Evolutionary conservation across 116 monocot genomes (phyloP), one percentile per base, ranked within the genome.

Genomic region (Dioscorea cayenensis): DNA sequence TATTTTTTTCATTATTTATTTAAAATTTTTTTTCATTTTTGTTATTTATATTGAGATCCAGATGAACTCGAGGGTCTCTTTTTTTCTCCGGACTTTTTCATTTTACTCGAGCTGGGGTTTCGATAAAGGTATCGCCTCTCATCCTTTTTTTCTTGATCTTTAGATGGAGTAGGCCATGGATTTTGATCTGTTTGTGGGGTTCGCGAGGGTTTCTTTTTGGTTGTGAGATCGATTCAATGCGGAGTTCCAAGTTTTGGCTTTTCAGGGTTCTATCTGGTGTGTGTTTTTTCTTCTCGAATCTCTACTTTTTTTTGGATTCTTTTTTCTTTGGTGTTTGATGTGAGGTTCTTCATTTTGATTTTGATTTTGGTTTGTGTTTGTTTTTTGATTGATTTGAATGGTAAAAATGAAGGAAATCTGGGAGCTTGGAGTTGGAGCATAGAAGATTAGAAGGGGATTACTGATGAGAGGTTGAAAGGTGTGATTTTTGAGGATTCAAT

Each of bases 401-500:
- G 7, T 43, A 43, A 43, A 43, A 5, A 43, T 43, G 43, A 43
- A 43, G 43, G 43, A 43, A 43, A 43, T 43, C 12, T 9, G 43
- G 14, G 3, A 55, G 55, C 55, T 55, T n/a, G n/a, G 17, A 55
- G 55, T n/a, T 55, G 16, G 55, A 55, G n/a, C 19, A 16, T 55
- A 18, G 16, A 11, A 0, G 25, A 25, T 25, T 52, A 18, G 52
- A 8, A 19, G 13, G 17, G 55, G 14, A 55, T n/a, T 5, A 16
- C n/a, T 14, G 4, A 55, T 6, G 1, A 55, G 16, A 5, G 55
- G 14, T 55, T 16, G 55, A 16, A n/a, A 58, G 14, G 35, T 51
- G 51, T 19, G 11, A n/a, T 11, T 0, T 17, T 48, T 49, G 43
- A 16, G 49, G 27, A 62, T 66, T 77, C 66, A 59, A 73, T 80